A percentile compares a stretch with the other conserved stretches of the same genome.
These are phyloP conservation scores for Helianthus annuus DNA, from an alignment of 129 eudicot genomes.

Conservation along the genomic window HanXRQr2.0-SUNRISE NC_035447.2:109816813-109817312, in stretches of 20 bases:
- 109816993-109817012: neutral
- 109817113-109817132: neutral
- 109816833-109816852: too few species aligned
- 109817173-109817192: neutral
- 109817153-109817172: neutral
- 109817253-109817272: neutral
- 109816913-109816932: conserved; percentile 13
- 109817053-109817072: neutral
- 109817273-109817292: neutral
- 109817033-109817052: too few species aligned
- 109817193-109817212: neutral
- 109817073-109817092: neutral
- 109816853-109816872: neutral
- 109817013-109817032: neutral
- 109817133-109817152: neutral
- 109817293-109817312: neutral
- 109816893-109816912: neutral
- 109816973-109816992: conserved; percentile 24
- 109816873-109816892: neutral
- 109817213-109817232: neutral
- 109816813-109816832: too few species aligned
- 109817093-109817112: neutral
- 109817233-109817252: neutral
- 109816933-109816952: conserved; percentile 4
- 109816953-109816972: conserved; percentile 14